Evolutionary conservation across 345 rosid species (phyloP), one percentile per base, ranked within the genome.

Genomic region (Brassica carinata): DNA sequence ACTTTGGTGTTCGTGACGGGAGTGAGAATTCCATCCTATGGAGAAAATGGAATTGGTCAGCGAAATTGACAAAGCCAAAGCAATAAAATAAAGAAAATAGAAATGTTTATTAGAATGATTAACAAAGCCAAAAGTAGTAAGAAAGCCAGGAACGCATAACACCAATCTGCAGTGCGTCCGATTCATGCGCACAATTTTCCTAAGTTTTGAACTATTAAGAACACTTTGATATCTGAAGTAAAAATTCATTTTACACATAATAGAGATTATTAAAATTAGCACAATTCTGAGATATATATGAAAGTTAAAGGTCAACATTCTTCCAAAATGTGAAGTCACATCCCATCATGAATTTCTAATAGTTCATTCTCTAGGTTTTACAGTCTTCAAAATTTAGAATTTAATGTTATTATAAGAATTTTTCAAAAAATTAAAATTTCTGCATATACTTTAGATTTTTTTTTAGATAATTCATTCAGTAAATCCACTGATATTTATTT

Each of bases 281-380:
- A 3, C 23, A 26, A 43, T 63, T 45, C 13, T 64, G 19, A 74
- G 29, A 15, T 74, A 63, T 17, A 15, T 73, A 63, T 17, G 29
- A 48, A 45, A 43, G 4, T 45, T 43, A 45, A 63, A 64, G 18
- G 30, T 48, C 34, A 45, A 74, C 33, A 65, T 51, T 51, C 0
- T 75, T 33, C 67, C 5, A 45, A 30, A 64, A 45, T 64, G 48
- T 30, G 51, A 74, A 30, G 77, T 64, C 62, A 64, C 13, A 74
- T 64, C 53, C 27, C 64, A 59, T 7, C 62, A 7, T 9, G 64
- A 11, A 59, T 19, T 59, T 19, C 10, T 45, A 45, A 59, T 7
- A 19, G 14, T 19, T 59, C 31, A 59, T 59, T 23, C 14, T 59
- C 64, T 19, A 23, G 14, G 11, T 17, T 18, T 2, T 57, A 57